Evolutionary conservation across 1,284 basidiomycete species (phyloP).

Genomic region (Mycosarcoma maydis): DNA sequence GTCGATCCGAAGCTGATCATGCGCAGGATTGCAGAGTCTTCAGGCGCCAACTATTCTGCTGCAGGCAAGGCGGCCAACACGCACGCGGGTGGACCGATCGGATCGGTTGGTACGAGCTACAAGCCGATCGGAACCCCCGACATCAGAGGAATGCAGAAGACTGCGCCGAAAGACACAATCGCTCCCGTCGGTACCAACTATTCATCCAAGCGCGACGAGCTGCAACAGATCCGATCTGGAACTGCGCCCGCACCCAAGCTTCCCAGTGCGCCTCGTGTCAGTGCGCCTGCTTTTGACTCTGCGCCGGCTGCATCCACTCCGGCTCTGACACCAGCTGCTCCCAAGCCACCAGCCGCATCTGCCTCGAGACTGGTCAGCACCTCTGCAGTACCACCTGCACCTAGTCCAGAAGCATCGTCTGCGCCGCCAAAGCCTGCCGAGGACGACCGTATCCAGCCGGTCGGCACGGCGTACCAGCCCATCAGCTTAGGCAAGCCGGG

Average conservation of each 20-base stretch:
- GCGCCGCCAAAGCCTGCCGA: conserved; percentile 54
- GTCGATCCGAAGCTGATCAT: conserved; percentile 69
- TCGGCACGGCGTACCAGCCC: conserved; percentile 64
- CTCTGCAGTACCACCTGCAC: conserved; percentile 23
- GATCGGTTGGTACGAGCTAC: conserved; percentile 57
- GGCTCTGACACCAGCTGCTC: conserved; percentile 17
- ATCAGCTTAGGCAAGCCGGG: conserved; percentile 63
- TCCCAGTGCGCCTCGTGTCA: conserved; percentile 30
- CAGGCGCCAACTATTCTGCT: conserved; percentile 86
- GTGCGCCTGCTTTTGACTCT: conserved; percentile 36
- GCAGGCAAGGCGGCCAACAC: conserved; percentile 62
- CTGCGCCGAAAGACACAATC: conserved; percentile 56
- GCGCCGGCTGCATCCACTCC: conserved; percentile 30
- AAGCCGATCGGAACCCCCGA: conserved; percentile 65
- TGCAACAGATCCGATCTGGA: conserved; percentile 58
- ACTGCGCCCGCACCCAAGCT: conserved; percentile 18
- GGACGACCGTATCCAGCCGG: conserved; percentile 63
- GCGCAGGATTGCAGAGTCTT: conserved; percentile 86
- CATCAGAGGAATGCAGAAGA: conserved; percentile 59
- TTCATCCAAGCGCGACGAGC: conserved; percentile 57
- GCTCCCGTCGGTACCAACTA: conserved; percentile 61
- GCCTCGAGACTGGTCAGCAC: conserved; percentile 14
- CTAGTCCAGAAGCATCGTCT: conserved; percentile 21
- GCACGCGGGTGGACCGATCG: conserved; percentile 56
- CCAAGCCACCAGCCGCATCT: conserved; percentile 10